Evolutionary conservation across 108 stramenopile genomes (phyloP).

Genomic region (Pseudonitzschia delicatissima): DNA sequence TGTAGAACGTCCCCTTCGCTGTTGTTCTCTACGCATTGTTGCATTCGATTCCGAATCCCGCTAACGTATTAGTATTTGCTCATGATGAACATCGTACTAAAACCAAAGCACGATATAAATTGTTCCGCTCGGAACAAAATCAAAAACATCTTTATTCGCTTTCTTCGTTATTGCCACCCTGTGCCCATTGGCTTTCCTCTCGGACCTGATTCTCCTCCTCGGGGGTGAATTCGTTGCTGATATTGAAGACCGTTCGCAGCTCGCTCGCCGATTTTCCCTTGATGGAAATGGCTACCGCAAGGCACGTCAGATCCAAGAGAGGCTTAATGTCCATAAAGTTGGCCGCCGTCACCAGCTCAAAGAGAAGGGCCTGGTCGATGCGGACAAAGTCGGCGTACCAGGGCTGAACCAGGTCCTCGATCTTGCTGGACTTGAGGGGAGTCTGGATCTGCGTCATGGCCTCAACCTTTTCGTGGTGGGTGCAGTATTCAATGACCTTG

Average conservation of each 20-base stretch:
- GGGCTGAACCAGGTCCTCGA: constrained; percentile 92
- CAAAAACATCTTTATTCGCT: too few relatives aligned
- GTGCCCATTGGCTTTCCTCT: constrained; percentile 2
- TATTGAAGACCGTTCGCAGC: constrained; percentile 95
- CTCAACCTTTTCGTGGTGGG: constrained; percentile 77
- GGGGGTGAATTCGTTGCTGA: constrained; percentile 92
- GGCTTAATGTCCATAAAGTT: constrained; percentile 87
- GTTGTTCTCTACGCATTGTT: too few relatives aligned
- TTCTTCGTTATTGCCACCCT: too few relatives aligned
- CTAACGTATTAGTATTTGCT: too few relatives aligned
- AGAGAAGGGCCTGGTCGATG: constrained; percentile 65
- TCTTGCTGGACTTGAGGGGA: constrained; percentile 89
- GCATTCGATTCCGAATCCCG: too few relatives aligned
- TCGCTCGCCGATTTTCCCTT: constrained; percentile 95
- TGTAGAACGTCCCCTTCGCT: too few relatives aligned
- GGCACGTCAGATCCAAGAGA: constrained; percentile 75
- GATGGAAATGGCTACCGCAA: constrained; percentile 64
- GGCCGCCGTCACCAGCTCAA: constrained; percentile 81
- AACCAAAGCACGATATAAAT: too few relatives aligned
- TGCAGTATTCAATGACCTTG: constrained; percentile 98
- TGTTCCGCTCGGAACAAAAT: too few relatives aligned
- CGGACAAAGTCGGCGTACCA: constrained; percentile 97
- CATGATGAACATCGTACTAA: too few relatives aligned
- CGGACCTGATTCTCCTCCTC: constrained; percentile 90
- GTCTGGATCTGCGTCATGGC: constrained; percentile 96